A percentile compares a stretch with the other conserved stretches of the same genome.
Conservation (phyloP, 306 rosid species). For the Lupinus albus region DNA sequence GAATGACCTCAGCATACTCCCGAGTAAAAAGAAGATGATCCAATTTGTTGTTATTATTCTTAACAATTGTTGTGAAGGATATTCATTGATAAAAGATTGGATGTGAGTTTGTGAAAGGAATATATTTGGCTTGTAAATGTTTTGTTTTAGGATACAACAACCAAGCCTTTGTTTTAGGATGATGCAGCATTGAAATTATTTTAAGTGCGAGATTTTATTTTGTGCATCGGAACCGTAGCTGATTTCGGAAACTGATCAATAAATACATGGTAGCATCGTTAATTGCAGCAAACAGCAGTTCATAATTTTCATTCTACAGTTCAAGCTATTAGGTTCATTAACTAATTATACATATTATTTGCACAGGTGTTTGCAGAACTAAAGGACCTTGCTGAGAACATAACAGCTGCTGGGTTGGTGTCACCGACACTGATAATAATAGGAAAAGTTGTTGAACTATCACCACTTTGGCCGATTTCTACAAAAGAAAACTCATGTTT, state of each 20-base stretch:
- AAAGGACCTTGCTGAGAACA: slow-evolving; percentile 71
- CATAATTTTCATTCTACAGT: neutral
- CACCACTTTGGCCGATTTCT: slow-evolving; percentile 75
- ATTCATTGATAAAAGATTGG: neutral
- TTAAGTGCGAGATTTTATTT: neutral
- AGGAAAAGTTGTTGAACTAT: slow-evolving; percentile 89
- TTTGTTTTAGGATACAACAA: neutral
- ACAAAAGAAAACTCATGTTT: slow-evolving; percentile 54
- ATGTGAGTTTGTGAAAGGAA: neutral
- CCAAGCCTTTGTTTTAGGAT: neutral
- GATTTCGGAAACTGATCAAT: slow-evolving; percentile 1
- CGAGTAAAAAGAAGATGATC: no score
- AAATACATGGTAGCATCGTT: neutral
- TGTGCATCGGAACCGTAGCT: neutral
- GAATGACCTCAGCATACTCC: neutral
- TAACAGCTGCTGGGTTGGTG: slow-evolving; percentile 55
- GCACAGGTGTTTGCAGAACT: slow-evolving; percentile 80
- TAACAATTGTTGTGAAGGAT: neutral
- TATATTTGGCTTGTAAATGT: neutral
- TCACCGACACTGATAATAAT: slow-evolving; percentile 87
- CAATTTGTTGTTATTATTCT: neutral
- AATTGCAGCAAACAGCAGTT: neutral
- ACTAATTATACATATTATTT: slow-evolving; percentile 33
- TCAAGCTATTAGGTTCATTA: slow-evolving; percentile 13
- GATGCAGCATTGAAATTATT: neutral